phyloP scores from a whole-genome alignment of 495 filamentous ascomycete species.

The Annulohypoxylon bovei region DNA sequence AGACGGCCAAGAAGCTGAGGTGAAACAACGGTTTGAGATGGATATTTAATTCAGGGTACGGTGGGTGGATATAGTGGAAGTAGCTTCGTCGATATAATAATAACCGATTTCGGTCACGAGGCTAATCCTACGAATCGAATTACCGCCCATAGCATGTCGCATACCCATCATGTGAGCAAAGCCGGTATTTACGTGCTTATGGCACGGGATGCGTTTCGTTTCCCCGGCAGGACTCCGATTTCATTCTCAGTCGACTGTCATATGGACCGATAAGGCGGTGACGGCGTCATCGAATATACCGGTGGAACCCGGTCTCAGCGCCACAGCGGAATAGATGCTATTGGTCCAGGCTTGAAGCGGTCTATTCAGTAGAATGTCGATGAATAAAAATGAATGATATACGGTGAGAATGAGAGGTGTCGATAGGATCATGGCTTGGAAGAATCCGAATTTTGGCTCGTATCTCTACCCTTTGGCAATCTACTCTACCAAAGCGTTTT shows the following conservation, averaged over 20 bases:
- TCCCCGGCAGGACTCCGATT: background rate
- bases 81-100: background rate
- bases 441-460: background rate
- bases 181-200: background rate
- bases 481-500: background rate
- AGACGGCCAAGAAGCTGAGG: conserved; percentile 3
- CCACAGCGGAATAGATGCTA: background rate
- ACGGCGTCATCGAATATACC: background rate
- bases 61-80: background rate
- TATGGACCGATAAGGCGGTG: conserved; percentile 6
- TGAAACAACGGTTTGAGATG: background rate
- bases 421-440: background rate
- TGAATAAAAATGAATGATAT: background rate
- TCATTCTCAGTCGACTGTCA: background rate
- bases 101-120: background rate
- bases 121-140: background rate
- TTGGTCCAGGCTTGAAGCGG: background rate
- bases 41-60: background rate
- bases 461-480: background rate
- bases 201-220: background rate
- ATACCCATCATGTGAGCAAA: conserved; percentile 9
- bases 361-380: background rate
- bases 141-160: background rate
- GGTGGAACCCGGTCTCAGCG: conserved; percentile 31
- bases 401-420: background rate